These are phyloP conservation scores for Verticillium isaacii DNA, from an alignment of 2,329 filamentous ascomycete species.

Conservation along the genomic window DNA sequence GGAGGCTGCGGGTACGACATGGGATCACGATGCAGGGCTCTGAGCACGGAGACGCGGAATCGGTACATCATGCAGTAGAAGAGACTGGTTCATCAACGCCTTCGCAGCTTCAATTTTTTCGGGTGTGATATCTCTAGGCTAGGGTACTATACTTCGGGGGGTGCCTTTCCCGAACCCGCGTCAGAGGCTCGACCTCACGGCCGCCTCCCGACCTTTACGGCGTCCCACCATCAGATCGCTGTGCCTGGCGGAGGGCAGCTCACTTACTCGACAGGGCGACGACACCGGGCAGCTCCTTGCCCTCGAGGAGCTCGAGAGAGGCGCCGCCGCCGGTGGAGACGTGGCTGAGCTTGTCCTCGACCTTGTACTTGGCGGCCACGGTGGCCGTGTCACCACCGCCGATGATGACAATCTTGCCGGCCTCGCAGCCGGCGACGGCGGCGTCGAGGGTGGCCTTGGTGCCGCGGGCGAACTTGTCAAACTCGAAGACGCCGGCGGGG, in stretches of 20 bases:
- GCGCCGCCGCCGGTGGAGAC: slow-evolving; percentile 96
- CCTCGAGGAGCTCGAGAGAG: slow-evolving; percentile 92
- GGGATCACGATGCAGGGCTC: not conserved
- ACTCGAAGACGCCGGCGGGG: slow-evolving; percentile 94
- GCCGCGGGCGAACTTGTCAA: slow-evolving; percentile 86
- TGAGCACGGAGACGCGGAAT: too few species aligned
- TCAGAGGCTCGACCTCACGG: not conserved
- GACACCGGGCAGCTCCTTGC: slow-evolving; percentile 95
- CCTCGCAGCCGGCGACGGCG: slow-evolving; percentile 73
- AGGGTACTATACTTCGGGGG: slow-evolving; percentile 22
- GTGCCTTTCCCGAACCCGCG: slow-evolving; percentile 23
- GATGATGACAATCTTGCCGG: slow-evolving; percentile 95
- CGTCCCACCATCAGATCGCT: slow-evolving; percentile 20
- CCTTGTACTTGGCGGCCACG: slow-evolving; percentile 93
- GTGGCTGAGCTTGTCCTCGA: slow-evolving; percentile 96
- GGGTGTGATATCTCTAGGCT: not conserved
- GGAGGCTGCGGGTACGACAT: not conserved
- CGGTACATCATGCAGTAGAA: too few species aligned
- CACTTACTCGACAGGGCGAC: slow-evolving; percentile 79
- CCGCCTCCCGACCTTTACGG: not conserved
- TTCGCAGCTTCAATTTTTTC: too few species aligned
- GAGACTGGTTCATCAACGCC: too few species aligned
- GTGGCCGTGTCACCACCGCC: slow-evolving; percentile 97
- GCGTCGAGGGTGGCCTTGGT: slow-evolving; percentile 92
- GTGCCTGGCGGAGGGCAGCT: slow-evolving; percentile 17